Percentiles rank a stretch among this genome's conserved stretches.
These are phyloP conservation scores for Ganoderma boninense DNA, from an alignment of 1,284 basidiomycete species.

Conservation along the genomic window DNA sequence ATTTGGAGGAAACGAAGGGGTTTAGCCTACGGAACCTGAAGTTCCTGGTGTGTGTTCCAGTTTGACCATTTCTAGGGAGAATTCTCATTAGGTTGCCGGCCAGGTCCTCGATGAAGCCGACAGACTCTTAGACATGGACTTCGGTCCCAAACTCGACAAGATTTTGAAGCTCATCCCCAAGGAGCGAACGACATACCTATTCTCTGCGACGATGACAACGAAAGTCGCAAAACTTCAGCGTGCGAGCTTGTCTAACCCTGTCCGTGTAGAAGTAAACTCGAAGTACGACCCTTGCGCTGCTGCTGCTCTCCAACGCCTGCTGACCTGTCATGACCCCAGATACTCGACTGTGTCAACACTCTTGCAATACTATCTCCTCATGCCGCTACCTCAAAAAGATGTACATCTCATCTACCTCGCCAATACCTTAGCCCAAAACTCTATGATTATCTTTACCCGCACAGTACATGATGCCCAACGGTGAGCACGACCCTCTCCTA, in stretches of 20 bases:
- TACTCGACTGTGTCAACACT: slow-evolving; percentile 98
- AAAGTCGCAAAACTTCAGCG: slow-evolving; percentile 98
- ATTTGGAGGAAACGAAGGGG: slow-evolving; percentile 98
- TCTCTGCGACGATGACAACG: slow-evolving; percentile 99
- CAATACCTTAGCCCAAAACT: slow-evolving; percentile 91
- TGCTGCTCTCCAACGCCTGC: not conserved
- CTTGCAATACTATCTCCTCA: slow-evolving; percentile 95
- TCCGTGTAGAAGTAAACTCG: slow-evolving; percentile 93
- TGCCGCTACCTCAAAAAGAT: slow-evolving; percentile 94
- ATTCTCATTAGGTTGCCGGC: not conserved
- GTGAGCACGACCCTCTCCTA: slow-evolving; percentile 45
- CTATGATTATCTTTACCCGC: slow-evolving; percentile 96
- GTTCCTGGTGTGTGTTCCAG: slow-evolving; percentile 75
- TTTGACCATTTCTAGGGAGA: too few relatives aligned
- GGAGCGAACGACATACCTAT: slow-evolving; percentile 95
- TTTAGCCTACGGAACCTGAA: slow-evolving; percentile 91
- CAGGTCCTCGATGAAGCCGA: slow-evolving; percentile 98
- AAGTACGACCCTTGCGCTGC: slow-evolving; percentile 67
- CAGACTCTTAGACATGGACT: slow-evolving; percentile 96
- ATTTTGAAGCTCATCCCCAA: slow-evolving; percentile 96
- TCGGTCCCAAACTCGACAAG: slow-evolving; percentile 97
- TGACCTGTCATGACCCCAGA: slow-evolving; percentile 52
- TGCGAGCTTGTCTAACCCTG: slow-evolving; percentile 94
- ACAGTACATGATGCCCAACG: slow-evolving; percentile 95
- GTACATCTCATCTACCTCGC: slow-evolving; percentile 90